phyloP scores from a whole-genome alignment of 2,329 filamentous ascomycete genomes.

The Epichloe coenophiala region DNA sequence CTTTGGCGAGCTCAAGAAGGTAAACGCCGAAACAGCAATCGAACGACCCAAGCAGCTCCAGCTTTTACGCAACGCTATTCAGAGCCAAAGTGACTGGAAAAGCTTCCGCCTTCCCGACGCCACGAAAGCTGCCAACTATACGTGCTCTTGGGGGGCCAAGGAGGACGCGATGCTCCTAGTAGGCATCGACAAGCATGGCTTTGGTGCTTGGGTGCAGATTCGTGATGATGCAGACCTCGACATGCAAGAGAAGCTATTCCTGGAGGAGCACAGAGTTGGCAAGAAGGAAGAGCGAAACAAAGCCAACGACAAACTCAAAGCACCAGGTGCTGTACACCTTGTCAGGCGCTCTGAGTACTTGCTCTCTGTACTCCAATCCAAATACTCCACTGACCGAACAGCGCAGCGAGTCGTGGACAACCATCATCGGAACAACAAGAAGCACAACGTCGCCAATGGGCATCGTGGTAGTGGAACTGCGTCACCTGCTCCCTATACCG shows the following conservation, averaged over 20 bases:
- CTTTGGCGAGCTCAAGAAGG: slow-evolving; percentile 81
- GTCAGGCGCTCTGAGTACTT: slow-evolving; percentile 92
- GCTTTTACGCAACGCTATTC: slow-evolving; percentile 63
- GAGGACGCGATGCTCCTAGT: slow-evolving; percentile 97
- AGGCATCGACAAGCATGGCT: slow-evolving; percentile 85
- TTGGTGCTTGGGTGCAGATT: slow-evolving; percentile 90
- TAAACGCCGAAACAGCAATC: slow-evolving; percentile 90
- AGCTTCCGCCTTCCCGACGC: slow-evolving; percentile 83
- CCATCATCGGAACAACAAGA: slow-evolving; percentile 90
- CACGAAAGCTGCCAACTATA: slow-evolving; percentile 83
- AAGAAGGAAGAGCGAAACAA: slow-evolving; percentile 88
- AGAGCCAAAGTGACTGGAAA: slow-evolving; percentile 52
- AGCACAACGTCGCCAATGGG: slow-evolving; percentile 43
- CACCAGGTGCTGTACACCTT: slow-evolving; percentile 91
- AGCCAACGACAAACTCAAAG: slow-evolving; percentile 66
- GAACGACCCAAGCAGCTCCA: slow-evolving; percentile 83
- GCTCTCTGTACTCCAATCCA: slow-evolving; percentile 78
- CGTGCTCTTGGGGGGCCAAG: slow-evolving; percentile 78
- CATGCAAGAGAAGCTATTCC: slow-evolving; percentile 81
- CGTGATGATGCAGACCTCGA: slow-evolving; percentile 80
- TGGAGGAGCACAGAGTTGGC: slow-evolving; percentile 96
- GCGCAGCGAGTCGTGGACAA: slow-evolving; percentile 77
- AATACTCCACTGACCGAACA: slow-evolving; percentile 64
- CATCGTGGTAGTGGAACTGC: slow-evolving; percentile 52
- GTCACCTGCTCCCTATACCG: slow-evolving; percentile 50